Percentiles rank a stretch among this genome's conserved stretches.
Conservation (phyloP, 2,329 filamentous ascomycete species). For the Dryadomyces quercivorus region DNA sequence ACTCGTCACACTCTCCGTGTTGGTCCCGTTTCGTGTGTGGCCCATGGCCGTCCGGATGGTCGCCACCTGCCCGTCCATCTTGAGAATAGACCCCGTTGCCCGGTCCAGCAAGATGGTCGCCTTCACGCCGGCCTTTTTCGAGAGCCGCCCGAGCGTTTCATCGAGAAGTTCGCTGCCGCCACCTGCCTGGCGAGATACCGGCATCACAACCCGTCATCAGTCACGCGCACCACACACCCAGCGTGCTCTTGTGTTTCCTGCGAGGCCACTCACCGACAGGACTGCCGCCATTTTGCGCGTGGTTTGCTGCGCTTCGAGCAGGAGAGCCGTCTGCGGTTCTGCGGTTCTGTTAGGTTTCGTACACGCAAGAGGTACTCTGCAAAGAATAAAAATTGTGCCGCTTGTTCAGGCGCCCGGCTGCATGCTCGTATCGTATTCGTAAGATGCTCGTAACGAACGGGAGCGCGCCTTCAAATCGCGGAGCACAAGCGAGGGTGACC, state of each 20-base stretch:
- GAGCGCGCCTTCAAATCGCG: not conserved
- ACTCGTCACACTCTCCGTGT: not conserved
- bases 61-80: slow-evolving; percentile 57
- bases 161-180: slow-evolving; percentile 49
- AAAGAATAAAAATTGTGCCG: too few species aligned
- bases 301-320: slow-evolving; percentile 1
- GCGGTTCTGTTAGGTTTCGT: not conserved
- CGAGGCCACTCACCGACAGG: slow-evolving; percentile 5
- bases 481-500: not conserved
- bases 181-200: slow-evolving; percentile 18
- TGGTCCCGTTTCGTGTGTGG: slow-evolving; percentile 6
- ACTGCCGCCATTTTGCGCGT: slow-evolving; percentile 8
- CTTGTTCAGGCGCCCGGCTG: too few species aligned
- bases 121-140: slow-evolving; percentile 68
- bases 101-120: slow-evolving; percentile 67
- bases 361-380: too few species aligned
- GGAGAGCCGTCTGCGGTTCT: not conserved
- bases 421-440: too few species aligned
- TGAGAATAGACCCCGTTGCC: slow-evolving; percentile 59
- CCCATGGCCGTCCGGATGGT: slow-evolving; percentile 34
- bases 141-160: slow-evolving; percentile 54
- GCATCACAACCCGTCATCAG: slow-evolving; percentile 5
- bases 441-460: too few species aligned
- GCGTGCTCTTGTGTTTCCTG: not conserved
- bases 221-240: not conserved